phyloP scores from a whole-genome alignment of 2,329 filamentous ascomycete species.

The Cladosporium oxysporum region DNA sequence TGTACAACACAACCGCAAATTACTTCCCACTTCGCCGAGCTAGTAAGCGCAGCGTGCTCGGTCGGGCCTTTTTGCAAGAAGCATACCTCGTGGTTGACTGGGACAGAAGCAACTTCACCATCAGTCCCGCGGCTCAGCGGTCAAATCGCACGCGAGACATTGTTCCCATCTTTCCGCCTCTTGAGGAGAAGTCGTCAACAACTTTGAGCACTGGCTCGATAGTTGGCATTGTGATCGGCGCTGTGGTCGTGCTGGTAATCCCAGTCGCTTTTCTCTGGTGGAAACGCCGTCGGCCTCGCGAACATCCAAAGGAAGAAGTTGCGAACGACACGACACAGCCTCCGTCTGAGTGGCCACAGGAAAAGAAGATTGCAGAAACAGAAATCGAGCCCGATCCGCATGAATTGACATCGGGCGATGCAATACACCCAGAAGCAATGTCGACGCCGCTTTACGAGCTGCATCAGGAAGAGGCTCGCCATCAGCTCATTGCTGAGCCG shows the following conservation, averaged over 20 bases:
- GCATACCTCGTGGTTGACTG: slow-evolving; percentile 44
- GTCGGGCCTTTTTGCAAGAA: slow-evolving; percentile 44
- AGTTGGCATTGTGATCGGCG: slow-evolving; percentile 4
- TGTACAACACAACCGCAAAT: slow-evolving; percentile 26
- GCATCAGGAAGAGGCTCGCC: slow-evolving; percentile 1
- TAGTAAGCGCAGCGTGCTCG: slow-evolving; percentile 40
- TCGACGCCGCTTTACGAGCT: slow-evolving; percentile 2
- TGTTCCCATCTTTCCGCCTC: not conserved
- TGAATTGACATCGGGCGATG: not conserved
- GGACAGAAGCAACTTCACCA: slow-evolving; percentile 36
- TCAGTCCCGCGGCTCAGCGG: not conserved
- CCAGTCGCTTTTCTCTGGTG: slow-evolving; percentile 2
- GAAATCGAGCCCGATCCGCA: not conserved
- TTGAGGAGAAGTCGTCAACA: not conserved
- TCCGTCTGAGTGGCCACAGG: not conserved
- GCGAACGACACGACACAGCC: not conserved
- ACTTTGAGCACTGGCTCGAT: not conserved
- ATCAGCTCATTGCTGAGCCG: slow-evolving; percentile 8
- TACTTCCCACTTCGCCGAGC: slow-evolving; percentile 45
- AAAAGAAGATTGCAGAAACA: slow-evolving; percentile 5
- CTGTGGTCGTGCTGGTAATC: not conserved
- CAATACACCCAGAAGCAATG: not conserved
- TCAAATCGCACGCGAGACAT: not conserved
- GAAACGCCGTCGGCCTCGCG: not conserved
- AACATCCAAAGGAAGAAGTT: not conserved